phyloP scores from a whole-genome alignment of 192 early-diverging fungal species.

The Phlyctochytrium planicorne region DNA sequence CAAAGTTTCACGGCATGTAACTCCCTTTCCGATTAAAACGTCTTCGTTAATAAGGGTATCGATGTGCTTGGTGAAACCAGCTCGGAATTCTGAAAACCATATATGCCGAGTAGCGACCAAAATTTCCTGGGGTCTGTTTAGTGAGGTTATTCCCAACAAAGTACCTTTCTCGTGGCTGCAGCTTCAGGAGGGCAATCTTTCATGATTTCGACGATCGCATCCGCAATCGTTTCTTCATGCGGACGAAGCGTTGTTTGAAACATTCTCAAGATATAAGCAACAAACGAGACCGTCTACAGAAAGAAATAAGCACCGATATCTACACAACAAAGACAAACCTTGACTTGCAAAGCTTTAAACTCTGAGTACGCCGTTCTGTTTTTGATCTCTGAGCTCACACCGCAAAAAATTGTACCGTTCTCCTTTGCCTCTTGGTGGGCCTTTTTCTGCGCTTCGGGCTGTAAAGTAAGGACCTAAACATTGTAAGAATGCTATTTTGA shows the following conservation, averaged over 20 bases:
- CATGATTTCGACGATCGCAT: constrained; percentile 83
- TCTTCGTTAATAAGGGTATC: constrained; percentile 92
- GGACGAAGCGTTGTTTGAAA: constrained; percentile 69
- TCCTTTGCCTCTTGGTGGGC: constrained; percentile 50
- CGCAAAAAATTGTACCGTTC: constrained; percentile 68
- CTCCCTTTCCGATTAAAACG: constrained; percentile 88
- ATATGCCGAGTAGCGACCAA: constrained; percentile 94
- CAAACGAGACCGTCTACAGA: constrained; percentile 85
- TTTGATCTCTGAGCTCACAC: constrained; percentile 71
- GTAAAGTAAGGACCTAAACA: constrained; percentile 46
- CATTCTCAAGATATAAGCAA: constrained; percentile 90
- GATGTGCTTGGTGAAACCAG: constrained; percentile 86
- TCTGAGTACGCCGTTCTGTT: constrained; percentile 78
- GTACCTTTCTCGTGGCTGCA: constrained; percentile 84
- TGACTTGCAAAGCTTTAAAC: constrained; percentile 94
- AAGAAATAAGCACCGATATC: too few species aligned
- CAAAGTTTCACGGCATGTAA: constrained; percentile 89
- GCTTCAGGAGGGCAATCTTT: constrained; percentile 93
- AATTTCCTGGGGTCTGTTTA: constrained; percentile 62
- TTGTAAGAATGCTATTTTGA: background rate
- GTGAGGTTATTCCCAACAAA: too few species aligned
- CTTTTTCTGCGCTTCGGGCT: constrained; percentile 43
- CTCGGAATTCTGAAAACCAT: constrained; percentile 87
- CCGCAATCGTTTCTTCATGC: constrained; percentile 80
- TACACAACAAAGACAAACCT: too few species aligned